Evolutionary conservation across 108 stramenopile genomes (phyloP).

Genomic region (Cyclotella choctawhatcheeana): DNA sequence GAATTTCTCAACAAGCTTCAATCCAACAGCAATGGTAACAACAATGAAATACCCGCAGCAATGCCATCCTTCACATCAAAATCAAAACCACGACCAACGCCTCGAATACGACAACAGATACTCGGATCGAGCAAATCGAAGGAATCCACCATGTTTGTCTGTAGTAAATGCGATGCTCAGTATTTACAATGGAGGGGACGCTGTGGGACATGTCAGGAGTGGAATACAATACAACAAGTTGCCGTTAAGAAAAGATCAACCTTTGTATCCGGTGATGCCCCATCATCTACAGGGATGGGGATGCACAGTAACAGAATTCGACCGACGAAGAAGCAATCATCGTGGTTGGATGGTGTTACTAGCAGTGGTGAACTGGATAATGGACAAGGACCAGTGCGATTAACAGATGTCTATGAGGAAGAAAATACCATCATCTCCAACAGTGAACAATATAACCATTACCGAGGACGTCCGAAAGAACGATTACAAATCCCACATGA

Average conservation of each 20-base stretch:
- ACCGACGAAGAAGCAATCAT: conserved; percentile 15
- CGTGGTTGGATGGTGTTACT: conserved; percentile 83
- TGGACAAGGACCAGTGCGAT: conserved; percentile 61
- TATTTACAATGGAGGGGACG: conserved; percentile 92
- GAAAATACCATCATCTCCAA: too few species aligned
- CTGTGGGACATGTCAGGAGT: conserved; percentile 90
- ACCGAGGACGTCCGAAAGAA: conserved; percentile 33
- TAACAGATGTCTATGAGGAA: conserved; percentile 71
- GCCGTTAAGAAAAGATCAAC: conserved; percentile 41
- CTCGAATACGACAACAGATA: conserved; percentile 60
- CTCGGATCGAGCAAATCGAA: conserved; percentile 34
- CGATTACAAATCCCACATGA: conserved; percentile 69
- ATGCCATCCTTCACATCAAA: conserved; percentile 36
- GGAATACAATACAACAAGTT: conserved; percentile 91
- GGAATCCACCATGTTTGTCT: conserved; percentile 60
- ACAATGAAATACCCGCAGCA: not conserved
- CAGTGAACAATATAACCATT: conserved; percentile 17
- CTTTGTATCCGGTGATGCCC: conserved; percentile 10
- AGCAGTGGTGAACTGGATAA: conserved; percentile 15
- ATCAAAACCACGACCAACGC: conserved; percentile 50
- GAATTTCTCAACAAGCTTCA: conserved; percentile 14
- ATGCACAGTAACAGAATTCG: not conserved
- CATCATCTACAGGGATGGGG: too few species aligned
- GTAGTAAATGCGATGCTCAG: conserved; percentile 88
- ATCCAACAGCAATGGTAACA: not conserved